Evolutionary conservation across 1,139 yeast species (phyloP), one percentile per base, ranked within the genome.

Genomic region (Dujonia santamariae): DNA sequence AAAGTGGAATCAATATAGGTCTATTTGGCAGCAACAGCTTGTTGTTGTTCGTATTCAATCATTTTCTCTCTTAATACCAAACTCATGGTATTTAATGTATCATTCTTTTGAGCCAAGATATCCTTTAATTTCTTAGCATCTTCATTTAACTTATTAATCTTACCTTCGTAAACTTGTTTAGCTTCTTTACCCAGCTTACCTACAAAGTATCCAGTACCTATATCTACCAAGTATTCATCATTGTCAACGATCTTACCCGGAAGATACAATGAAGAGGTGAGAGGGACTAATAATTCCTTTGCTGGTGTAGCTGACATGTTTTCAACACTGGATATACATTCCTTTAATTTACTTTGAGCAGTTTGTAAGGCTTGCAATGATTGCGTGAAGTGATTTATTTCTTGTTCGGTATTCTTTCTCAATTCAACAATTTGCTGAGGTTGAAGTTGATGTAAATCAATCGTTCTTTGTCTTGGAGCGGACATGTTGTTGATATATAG

Each of bases 121-220:
- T 73, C 78, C 45, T 81, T 83, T 46, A 92, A 70, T 50, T 87
- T 90, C 19, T 71, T 71, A 14, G 86, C 72, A 55, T 92, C 96
- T 39, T 75, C 76, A 39, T 70, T 78, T 48, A 94, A 64, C 45
- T 88, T 90, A 19, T 66, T 67, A 35, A 88, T 77, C 61, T 94
- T 87, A 38, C 69, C 70, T 39, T 81, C 76, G 56, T 87, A 92
- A 49, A 88, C 95, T 37, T 61, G 61, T 45, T 76, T 67, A 3
- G 97, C 85, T 31, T 85, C 90, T 5, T 62, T 65, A 0, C 78
- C 75, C 38, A 61, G 61, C 61, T 92, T 94, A 49, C 87, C 96
- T 20, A 88, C 94, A 54, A 76, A 92, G 58, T 92, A 92, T 2
- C 97, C 97, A 0, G 98, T 92, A 22, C 99, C 99, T 28, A 92